phyloP scores from a whole-genome alignment of 768 basidiomycete species.

The Suillus tomentosus region DNA sequence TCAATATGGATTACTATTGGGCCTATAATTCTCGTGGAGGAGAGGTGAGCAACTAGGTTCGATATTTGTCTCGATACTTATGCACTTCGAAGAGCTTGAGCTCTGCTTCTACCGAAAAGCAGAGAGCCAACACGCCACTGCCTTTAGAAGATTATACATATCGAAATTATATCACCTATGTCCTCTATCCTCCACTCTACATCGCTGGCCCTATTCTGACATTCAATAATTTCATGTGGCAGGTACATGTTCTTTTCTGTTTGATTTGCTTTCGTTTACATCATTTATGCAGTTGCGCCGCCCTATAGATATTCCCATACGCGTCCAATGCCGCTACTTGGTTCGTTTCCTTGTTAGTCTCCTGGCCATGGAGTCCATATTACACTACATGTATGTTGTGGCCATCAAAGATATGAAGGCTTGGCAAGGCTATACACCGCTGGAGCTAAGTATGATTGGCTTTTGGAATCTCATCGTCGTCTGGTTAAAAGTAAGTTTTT shows the following conservation, averaged over 20 bases:
- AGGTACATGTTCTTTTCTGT: constrained; percentile 51
- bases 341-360: constrained; percentile 71
- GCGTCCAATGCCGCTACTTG: constrained; percentile 54
- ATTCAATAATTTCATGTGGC: constrained; percentile 94
- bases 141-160: constrained; percentile 62
- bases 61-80: constrained; percentile 10
- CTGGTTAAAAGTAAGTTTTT: constrained; percentile 82
- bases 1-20: constrained; percentile 94
- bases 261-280: constrained; percentile 5
- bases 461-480: constrained; percentile 97
- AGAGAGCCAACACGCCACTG: constrained; percentile 60
- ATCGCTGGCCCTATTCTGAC: constrained; percentile 96
- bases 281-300: constrained; percentile 52
- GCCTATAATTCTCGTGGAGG: constrained; percentile 47
- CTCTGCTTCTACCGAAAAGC: constrained; percentile 50
- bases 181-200: constrained; percentile 92
- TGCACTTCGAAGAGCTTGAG: constrained; percentile 26
- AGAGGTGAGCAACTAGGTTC: constrained; percentile 41
- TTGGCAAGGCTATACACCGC: constrained; percentile 77
- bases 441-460: constrained; percentile 87
- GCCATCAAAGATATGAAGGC: constrained; percentile 90
- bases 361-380: constrained; percentile 85
- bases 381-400: constrained; percentile 96
- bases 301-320: constrained; percentile 48
- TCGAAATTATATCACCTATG: constrained; percentile 77